Evolutionary conservation across 805 yeast genomes (phyloP).

Genomic region (Sungouiella thailandica): DNA sequence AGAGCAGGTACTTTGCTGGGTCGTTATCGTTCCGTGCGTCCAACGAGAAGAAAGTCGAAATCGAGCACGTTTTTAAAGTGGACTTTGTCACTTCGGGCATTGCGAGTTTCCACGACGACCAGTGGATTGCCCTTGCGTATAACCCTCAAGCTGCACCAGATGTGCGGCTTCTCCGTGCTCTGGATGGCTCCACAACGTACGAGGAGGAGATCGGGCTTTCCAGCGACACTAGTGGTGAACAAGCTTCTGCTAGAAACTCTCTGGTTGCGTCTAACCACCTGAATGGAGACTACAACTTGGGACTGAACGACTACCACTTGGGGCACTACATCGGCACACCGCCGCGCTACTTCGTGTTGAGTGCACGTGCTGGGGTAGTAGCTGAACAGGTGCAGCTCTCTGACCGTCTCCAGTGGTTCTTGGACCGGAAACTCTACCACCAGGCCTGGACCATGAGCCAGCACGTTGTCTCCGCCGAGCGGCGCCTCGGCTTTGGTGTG

Average conservation of each 20-base stretch:
- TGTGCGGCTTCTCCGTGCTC: slow-evolving; percentile 58
- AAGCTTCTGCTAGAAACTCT: no score
- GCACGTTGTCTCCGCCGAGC: slow-evolving; percentile 44
- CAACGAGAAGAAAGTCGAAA: slow-evolving; percentile 39
- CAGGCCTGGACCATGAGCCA: slow-evolving; percentile 80
- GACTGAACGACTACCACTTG: slow-evolving; percentile 76
- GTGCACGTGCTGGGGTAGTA: slow-evolving; percentile 77
- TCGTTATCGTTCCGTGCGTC: slow-evolving; percentile 46
- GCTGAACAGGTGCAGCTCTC: slow-evolving; percentile 64
- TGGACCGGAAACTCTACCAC: slow-evolving; percentile 45
- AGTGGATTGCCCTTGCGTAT: slow-evolving; percentile 56
- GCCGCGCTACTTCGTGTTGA: slow-evolving; percentile 58
- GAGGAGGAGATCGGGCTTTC: slow-evolving; percentile 75
- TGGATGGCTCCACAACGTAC: slow-evolving; percentile 65
- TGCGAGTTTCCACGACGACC: slow-evolving; percentile 68
- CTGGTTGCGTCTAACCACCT: no score
- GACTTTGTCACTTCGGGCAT: slow-evolving; percentile 69
- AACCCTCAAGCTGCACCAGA: slow-evolving; percentile 59
- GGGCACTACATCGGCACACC: slow-evolving; percentile 45
- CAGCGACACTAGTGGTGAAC: no score
- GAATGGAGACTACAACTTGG: slow-evolving; percentile 43
- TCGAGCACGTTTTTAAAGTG: slow-evolving; percentile 45
- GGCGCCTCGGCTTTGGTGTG: slow-evolving; percentile 57
- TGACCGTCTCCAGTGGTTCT: slow-evolving; percentile 73
- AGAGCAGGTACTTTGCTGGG: slow-evolving; percentile 40